phyloP scores from a whole-genome alignment of 768 basidiomycete species.

The Chalciporus pseudorubinellus region DNA sequence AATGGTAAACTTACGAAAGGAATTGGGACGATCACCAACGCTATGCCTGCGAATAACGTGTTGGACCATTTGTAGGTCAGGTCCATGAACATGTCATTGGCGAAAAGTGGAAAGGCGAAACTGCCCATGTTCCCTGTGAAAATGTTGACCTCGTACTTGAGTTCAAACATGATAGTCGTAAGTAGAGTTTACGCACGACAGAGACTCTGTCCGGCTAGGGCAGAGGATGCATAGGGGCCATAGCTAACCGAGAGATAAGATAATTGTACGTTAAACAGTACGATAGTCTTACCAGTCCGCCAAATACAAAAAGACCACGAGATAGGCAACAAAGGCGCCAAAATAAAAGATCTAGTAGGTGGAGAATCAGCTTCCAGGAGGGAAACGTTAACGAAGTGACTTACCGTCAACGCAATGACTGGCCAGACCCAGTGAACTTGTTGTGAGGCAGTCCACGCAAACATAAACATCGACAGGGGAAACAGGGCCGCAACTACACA shows the following conservation, averaged over 20 bases:
- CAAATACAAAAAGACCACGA: constrained; percentile 55
- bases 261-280: neutral
- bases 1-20: constrained; percentile 44
- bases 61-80: constrained; percentile 62
- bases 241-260: constrained; percentile 34
- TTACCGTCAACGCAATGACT: constrained; percentile 16
- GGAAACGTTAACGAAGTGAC: neutral
- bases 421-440: constrained; percentile 57
- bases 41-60: constrained; percentile 51
- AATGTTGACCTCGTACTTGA: neutral
- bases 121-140: constrained; percentile 47
- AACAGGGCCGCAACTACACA: constrained; percentile 53
- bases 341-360: constrained; percentile 44
- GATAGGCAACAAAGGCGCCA: constrained; percentile 51
- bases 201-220: constrained; percentile 62
- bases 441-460: constrained; percentile 60
- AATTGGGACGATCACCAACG: constrained; percentile 51
- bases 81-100: constrained; percentile 51
- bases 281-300: constrained; percentile 51
- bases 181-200: constrained; percentile 38
- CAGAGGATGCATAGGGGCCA: constrained; percentile 61
- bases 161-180: neutral
- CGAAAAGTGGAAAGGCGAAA: constrained; percentile 60
- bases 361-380: neutral
- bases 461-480: constrained; percentile 63